phyloP scores from a whole-genome alignment of 1,139 yeast genomes.

The Debaryomyces subglobosus region DNA sequence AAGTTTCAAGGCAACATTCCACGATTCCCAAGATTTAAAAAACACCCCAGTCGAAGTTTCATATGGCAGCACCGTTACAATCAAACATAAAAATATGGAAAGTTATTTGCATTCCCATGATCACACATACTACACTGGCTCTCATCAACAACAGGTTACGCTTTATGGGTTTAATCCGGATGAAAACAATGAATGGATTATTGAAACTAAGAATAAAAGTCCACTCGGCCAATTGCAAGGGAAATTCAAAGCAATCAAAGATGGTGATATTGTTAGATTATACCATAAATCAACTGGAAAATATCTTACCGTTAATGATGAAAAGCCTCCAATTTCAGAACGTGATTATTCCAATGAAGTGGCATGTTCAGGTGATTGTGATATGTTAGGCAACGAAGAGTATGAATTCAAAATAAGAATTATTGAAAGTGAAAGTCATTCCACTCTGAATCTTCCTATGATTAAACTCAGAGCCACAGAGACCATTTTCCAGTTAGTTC shows the following conservation, averaged over 20 bases:
- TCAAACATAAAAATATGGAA: conserved; percentile 66
- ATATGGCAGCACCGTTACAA: conserved; percentile 66
- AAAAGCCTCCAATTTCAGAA: conserved; percentile 76
- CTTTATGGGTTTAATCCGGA: conserved; percentile 55
- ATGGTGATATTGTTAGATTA: conserved; percentile 57
- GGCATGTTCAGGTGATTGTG: conserved; percentile 59
- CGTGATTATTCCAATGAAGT: conserved; percentile 81
- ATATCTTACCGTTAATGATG: conserved; percentile 58
- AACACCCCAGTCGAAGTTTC: conserved; percentile 54
- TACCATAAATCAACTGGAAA: conserved; percentile 65
- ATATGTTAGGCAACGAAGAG: conserved; percentile 50
- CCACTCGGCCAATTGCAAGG: conserved; percentile 33
- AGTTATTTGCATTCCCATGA: conserved; percentile 72
- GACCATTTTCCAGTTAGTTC: conserved; percentile 60
- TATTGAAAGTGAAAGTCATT: conserved; percentile 28
- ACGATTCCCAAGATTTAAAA: conserved; percentile 38
- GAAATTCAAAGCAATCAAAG: conserved; percentile 41
- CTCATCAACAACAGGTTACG: conserved; percentile 71
- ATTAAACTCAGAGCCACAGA: conserved; percentile 53
- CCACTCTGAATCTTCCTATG: conserved; percentile 36
- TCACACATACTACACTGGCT: conserved; percentile 53
- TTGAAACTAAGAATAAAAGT: conserved; percentile 49
- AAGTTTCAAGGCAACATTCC: conserved; percentile 56
- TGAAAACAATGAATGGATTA: conserved; percentile 64
- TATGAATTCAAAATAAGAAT: conserved; percentile 56